Percentiles rank a stretch among this genome's conserved stretches.
Evolutionary conservation across 1,284 basidiomycete species (phyloP).

Genomic region (Ustilago bromivora): DNA sequence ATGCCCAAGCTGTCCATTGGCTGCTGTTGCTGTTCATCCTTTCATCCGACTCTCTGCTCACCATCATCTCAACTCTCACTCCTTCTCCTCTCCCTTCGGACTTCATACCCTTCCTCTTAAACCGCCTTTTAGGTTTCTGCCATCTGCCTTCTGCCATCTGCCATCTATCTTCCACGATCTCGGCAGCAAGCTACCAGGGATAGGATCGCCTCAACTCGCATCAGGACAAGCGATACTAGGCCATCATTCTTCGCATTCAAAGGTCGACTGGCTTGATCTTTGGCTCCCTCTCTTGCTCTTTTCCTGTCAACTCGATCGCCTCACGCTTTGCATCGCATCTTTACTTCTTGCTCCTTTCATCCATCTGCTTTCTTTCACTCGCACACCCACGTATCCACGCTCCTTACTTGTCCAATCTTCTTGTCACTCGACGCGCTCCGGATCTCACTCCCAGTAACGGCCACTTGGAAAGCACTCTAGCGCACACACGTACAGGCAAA

Average conservation of each 20-base stretch:
- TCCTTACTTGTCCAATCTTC: background rate
- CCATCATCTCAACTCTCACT: background rate
- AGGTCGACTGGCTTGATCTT: too few relatives aligned
- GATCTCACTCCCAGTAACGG: background rate
- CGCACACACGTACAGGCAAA: background rate
- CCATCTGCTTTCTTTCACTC: background rate
- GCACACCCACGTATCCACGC: background rate
- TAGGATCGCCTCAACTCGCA: constrained; percentile 22
- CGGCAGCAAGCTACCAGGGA: constrained; percentile 5
- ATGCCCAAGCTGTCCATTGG: background rate
- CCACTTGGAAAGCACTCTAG: background rate
- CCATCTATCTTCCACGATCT: background rate
- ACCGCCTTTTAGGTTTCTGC: constrained; percentile 5
- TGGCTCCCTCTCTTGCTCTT: too few relatives aligned
- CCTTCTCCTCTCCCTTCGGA: constrained; percentile 3
- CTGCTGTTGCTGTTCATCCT: constrained; percentile 4
- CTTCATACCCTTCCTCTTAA: background rate
- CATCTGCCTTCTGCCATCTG: too few relatives aligned
- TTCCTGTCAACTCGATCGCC: background rate
- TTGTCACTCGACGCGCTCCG: background rate
- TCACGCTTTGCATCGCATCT: background rate
- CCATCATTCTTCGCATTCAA: too few relatives aligned
- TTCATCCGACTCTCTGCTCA: background rate
- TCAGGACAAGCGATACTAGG: background rate
- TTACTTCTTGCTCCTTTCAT: background rate